These are phyloP conservation scores for Lactarius hengduanensis DNA, from an alignment of 768 basidiomycete species.

Conservation along the genomic window DNA sequence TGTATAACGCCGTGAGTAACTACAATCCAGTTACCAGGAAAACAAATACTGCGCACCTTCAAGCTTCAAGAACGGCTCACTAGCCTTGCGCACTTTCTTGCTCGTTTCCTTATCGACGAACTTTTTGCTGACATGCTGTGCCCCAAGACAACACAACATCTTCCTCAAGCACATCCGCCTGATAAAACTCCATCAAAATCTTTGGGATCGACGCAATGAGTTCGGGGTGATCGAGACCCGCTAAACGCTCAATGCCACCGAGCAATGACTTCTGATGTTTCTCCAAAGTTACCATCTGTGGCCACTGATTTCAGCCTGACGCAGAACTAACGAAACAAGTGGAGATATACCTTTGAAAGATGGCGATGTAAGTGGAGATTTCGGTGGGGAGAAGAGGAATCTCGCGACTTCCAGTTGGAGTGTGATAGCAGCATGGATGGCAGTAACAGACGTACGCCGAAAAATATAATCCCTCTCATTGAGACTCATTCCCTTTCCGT, in stretches of 20 bases:
- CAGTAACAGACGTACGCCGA: too few relatives aligned
- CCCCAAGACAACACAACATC: constrained; percentile 90
- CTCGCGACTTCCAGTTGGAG: too few relatives aligned
- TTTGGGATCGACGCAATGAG: constrained; percentile 76
- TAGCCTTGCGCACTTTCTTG: constrained; percentile 95
- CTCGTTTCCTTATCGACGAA: constrained; percentile 92
- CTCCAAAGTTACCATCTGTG: constrained; percentile 83
- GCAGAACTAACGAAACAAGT: constrained; percentile 10
- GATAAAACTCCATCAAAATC: constrained; percentile 92
- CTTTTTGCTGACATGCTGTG: constrained; percentile 94
- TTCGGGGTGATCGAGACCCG: constrained; percentile 73
- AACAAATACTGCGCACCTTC: constrained; percentile 43
- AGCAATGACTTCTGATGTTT: constrained; percentile 94
- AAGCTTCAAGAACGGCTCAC: constrained; percentile 94
- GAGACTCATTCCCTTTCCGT: too few relatives aligned
- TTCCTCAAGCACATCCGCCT: constrained; percentile 89
- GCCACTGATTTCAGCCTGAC: constrained; percentile 2
- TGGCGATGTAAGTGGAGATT: constrained; percentile 58
- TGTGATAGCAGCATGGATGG: too few relatives aligned
- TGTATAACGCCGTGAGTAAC: constrained; percentile 34
- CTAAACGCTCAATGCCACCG: constrained; percentile 87
- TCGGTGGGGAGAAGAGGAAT: too few relatives aligned
- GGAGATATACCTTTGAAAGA: constrained; percentile 70
- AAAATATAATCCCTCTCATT: too few relatives aligned
- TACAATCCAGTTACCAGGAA: background rate